These are phyloP conservation scores for Talaromyces thailandensis DNA, from an alignment of 495 filamentous ascomycete species.

Conservation along the genomic window DNA sequence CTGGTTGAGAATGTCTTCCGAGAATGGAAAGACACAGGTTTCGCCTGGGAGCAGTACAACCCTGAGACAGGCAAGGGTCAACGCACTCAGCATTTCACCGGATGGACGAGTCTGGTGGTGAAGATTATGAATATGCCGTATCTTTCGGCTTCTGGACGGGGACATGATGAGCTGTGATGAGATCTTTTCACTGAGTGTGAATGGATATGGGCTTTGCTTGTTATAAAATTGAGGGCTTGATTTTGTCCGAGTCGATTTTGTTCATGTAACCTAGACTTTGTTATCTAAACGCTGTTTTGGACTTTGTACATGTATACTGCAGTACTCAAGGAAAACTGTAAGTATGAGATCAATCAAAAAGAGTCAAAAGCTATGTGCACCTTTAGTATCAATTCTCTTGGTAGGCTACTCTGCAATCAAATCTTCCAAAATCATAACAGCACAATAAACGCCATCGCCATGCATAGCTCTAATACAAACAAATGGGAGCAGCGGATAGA, in stretches of 20 bases:
- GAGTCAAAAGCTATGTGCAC: too few relatives aligned
- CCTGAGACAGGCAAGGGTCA: conserved; percentile 87
- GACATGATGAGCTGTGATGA: conserved; percentile 34
- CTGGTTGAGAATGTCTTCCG: conserved; percentile 83
- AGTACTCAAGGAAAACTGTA: too few relatives aligned
- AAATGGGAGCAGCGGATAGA: neutral
- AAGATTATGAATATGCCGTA: conserved; percentile 94
- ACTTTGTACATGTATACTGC: too few relatives aligned
- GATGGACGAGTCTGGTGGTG: conserved; percentile 95
- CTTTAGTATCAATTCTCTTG: too few relatives aligned
- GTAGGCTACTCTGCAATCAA: too few relatives aligned
- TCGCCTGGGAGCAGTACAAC: conserved; percentile 99
- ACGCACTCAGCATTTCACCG: conserved; percentile 94
- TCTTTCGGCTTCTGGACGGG: conserved; percentile 19
- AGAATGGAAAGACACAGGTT: conserved; percentile 83
- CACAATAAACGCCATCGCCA: conserved; percentile 2
- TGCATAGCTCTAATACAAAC: neutral
- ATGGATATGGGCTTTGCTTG: too few relatives aligned
- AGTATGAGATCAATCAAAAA: too few relatives aligned
- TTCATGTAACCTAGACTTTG: too few relatives aligned
- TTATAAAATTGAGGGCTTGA: too few relatives aligned
- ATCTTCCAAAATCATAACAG: neutral
- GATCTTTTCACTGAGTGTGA: too few relatives aligned
- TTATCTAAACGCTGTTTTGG: too few relatives aligned
- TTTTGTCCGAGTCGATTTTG: too few relatives aligned